Evolutionary conservation across 768 basidiomycete species (phyloP).

Genomic region (Tylopilus subfusipes): DNA sequence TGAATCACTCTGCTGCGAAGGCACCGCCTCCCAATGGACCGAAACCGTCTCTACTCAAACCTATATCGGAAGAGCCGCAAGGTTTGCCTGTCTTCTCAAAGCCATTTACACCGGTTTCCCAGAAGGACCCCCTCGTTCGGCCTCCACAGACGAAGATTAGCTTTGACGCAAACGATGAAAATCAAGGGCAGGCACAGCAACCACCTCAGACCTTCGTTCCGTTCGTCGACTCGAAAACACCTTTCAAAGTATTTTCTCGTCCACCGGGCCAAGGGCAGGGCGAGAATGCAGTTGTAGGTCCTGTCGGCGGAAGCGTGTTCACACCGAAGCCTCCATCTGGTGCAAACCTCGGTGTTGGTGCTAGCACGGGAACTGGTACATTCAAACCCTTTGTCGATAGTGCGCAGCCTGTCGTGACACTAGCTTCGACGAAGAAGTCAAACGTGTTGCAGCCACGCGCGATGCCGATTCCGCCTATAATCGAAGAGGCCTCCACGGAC

Average conservation of each 20-base stretch:
- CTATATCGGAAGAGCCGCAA: slow-evolving; percentile 36
- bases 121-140: slow-evolving; percentile 33
- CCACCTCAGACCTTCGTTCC: slow-evolving; percentile 39
- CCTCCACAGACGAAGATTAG: slow-evolving; percentile 20
- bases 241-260: slow-evolving; percentile 67
- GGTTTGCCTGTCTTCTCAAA: slow-evolving; percentile 50
- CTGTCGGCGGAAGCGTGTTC: slow-evolving; percentile 30
- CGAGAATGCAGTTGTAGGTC: slow-evolving; percentile 32
- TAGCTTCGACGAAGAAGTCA: slow-evolving; percentile 20
- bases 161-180: slow-evolving; percentile 19
- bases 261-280: slow-evolving; percentile 44
- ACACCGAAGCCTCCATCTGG: slow-evolving; percentile 42
- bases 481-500: slow-evolving; percentile 30
- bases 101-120: slow-evolving; percentile 59
- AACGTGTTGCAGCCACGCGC: slow-evolving; percentile 20
- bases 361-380: slow-evolving; percentile 7
- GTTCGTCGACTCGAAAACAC: slow-evolving; percentile 38
- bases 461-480: slow-evolving; percentile 15
- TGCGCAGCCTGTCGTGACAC: slow-evolving; percentile 12
- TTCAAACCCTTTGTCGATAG: slow-evolving; percentile 40
- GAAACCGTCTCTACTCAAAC: slow-evolving; percentile 29
- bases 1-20: slow-evolving; percentile 23
- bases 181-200: slow-evolving; percentile 14
- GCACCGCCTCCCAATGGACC: slow-evolving; percentile 20
- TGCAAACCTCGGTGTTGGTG: slow-evolving; percentile 5